Evolutionary conservation across 208 protist genomes (phyloP).

Genomic region (Crithidia bombi): DNA sequence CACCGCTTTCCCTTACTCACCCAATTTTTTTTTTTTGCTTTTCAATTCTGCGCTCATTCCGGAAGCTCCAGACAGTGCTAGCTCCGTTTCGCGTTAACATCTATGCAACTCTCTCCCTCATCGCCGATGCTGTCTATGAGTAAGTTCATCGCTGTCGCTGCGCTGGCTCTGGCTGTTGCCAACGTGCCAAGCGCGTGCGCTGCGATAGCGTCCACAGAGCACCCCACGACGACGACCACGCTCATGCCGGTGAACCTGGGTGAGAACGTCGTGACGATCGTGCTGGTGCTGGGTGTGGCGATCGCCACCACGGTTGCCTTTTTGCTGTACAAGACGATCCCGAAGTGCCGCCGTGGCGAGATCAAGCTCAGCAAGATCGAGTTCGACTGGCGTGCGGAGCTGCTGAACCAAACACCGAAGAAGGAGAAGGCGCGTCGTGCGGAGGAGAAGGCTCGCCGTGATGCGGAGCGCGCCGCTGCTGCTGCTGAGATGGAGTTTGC

Average conservation of each 20-base stretch:
- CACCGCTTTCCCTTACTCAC: not conserved
- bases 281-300: slow-evolving; percentile 51
- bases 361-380: slow-evolving; percentile 42
- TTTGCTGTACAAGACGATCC: slow-evolving; percentile 33
- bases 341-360: slow-evolving; percentile 46
- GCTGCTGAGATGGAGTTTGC: not conserved
- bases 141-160: slow-evolving; percentile 1
- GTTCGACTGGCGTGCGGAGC: slow-evolving; percentile 53
- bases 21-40: not conserved
- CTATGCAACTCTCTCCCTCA: not conserved
- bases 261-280: slow-evolving; percentile 49
- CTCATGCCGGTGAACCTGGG: slow-evolving; percentile 31
- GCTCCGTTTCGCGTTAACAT: no score
- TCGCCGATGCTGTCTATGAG: slow-evolving; percentile 15
- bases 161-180: slow-evolving; percentile 9
- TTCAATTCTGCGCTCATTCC: no score
- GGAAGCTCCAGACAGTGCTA: no score
- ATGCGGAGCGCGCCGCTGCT: slow-evolving; percentile 23
- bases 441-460: slow-evolving; percentile 27
- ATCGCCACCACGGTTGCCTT: slow-evolving; percentile 28
- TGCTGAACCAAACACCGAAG: slow-evolving; percentile 46
- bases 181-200: not conserved
- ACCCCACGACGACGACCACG: slow-evolving; percentile 18
- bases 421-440: slow-evolving; percentile 34
- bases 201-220: no score